Evolutionary conservation across 2,329 filamentous ascomycete species (phyloP).

Genomic region (Trichoderma sp.): DNA sequence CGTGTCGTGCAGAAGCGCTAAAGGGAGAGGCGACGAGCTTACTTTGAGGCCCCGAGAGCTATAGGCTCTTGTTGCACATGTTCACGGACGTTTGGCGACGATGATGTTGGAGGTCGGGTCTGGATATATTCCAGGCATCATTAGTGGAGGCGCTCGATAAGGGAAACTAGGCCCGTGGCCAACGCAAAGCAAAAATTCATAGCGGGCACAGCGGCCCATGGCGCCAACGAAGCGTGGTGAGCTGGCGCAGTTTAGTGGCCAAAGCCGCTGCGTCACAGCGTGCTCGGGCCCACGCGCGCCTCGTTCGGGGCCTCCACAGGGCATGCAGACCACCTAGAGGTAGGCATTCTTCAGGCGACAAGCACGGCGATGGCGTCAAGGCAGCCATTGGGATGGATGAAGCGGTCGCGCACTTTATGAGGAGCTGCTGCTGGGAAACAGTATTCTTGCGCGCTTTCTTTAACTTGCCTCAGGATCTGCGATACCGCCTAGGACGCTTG

Average conservation of each 20-base stretch:
- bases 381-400: neutral
- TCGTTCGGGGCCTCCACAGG: neutral
- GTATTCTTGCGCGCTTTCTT: neutral
- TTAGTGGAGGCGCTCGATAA: slow-evolving; percentile 27
- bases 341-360: neutral
- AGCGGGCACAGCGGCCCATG: slow-evolving; percentile 14
- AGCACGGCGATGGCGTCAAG: neutral
- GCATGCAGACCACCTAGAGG: neutral
- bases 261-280: slow-evolving; percentile 25
- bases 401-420: neutral
- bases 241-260: slow-evolving; percentile 21
- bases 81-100: slow-evolving; percentile 6
- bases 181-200: neutral
- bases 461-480: slow-evolving; percentile 23
- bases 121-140: slow-evolving; percentile 27
- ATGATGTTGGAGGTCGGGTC: slow-evolving; percentile 29
- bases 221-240: slow-evolving; percentile 1
- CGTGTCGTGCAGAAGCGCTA: neutral
- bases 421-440: neutral
- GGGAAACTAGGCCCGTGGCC: slow-evolving; percentile 14
- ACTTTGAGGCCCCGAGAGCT: slow-evolving; percentile 24
- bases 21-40: neutral
- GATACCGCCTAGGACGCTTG: neutral
- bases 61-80: slow-evolving; percentile 18
- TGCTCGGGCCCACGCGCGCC: slow-evolving; percentile 24